Conservation (phyloP, 2,329 filamentous ascomycete genomes). For the Trichoderma polysporum region DNA sequence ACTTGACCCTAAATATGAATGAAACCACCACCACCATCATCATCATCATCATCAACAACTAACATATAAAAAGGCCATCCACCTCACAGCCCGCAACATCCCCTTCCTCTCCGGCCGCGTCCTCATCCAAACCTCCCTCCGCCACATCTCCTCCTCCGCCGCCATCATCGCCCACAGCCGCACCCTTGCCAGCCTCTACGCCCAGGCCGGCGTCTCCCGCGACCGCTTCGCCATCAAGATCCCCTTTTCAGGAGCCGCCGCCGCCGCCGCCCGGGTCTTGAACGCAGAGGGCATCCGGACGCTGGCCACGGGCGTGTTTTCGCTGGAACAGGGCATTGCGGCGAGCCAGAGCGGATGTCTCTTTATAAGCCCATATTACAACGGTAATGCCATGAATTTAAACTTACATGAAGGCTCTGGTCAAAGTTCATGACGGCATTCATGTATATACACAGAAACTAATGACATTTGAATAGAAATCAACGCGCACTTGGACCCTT, state of each 20-base stretch:
- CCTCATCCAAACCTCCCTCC: conserved; percentile 27
- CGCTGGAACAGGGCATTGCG: conserved; percentile 27
- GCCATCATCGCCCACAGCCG: conserved; percentile 26
- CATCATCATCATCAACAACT: neutral
- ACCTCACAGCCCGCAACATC: conserved; percentile 27
- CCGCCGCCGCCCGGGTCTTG: conserved; percentile 22
- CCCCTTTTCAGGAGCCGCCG: conserved; percentile 26
- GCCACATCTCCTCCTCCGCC: conserved; percentile 22
- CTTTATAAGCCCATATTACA: conserved; percentile 28
- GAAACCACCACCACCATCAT: neutral
- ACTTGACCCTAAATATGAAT: too few relatives aligned
- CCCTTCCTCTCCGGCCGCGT: conserved; percentile 26
- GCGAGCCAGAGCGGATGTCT: conserved; percentile 28
- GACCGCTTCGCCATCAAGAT: conserved; percentile 28
- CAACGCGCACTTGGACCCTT: conserved; percentile 24
- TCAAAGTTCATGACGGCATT: neutral
- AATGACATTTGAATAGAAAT: conserved; percentile 19
- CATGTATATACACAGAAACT: neutral
- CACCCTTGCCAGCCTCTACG: conserved; percentile 24
- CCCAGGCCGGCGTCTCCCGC: conserved; percentile 21
- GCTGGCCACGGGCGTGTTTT: conserved; percentile 27
- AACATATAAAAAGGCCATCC: conserved; percentile 12
- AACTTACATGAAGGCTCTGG: neutral
- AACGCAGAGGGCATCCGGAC: conserved; percentile 28
- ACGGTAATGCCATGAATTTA: conserved; percentile 16